These are phyloP conservation scores for Fusarium foetens DNA, from an alignment of 2,329 filamentous ascomycete genomes.

Conservation along the genomic window DNA sequence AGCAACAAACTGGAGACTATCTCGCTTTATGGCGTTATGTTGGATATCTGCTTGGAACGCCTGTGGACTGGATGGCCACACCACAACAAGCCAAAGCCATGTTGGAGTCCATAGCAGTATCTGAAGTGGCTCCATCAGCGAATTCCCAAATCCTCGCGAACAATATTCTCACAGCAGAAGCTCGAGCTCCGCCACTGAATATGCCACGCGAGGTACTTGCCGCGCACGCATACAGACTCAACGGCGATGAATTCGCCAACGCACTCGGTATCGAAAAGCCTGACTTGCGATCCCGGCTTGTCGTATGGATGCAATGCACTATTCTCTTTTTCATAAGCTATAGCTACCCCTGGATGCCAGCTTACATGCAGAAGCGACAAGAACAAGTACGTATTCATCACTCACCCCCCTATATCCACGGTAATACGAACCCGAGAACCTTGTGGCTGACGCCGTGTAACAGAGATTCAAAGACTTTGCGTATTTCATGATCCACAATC, in stretches of 20 bases:
- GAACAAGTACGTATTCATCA: slow-evolving; percentile 41
- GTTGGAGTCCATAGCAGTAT: slow-evolving; percentile 74
- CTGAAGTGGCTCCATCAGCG: slow-evolving; percentile 73
- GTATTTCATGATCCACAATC: slow-evolving; percentile 68
- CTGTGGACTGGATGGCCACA: slow-evolving; percentile 68
- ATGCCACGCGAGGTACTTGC: slow-evolving; percentile 73
- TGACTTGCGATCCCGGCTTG: slow-evolving; percentile 64
- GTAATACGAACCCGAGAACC: background rate
- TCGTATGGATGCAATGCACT: slow-evolving; percentile 73
- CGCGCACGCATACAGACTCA: slow-evolving; percentile 75
- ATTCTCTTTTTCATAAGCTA: slow-evolving; percentile 69
- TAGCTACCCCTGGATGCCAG: slow-evolving; percentile 51
- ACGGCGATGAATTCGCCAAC: slow-evolving; percentile 71
- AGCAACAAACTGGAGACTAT: slow-evolving; percentile 74
- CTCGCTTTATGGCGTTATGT: slow-evolving; percentile 81
- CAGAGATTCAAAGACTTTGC: slow-evolving; percentile 44
- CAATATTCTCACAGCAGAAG: slow-evolving; percentile 78
- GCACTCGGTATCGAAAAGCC: slow-evolving; percentile 68
- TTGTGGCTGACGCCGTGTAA: slow-evolving; percentile 22
- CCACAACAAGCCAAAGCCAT: slow-evolving; percentile 65
- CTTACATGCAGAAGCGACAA: slow-evolving; percentile 51
- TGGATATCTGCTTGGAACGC: slow-evolving; percentile 76
- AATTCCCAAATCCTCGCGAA: slow-evolving; percentile 74
- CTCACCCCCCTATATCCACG: background rate
- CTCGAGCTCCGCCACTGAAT: slow-evolving; percentile 72